Base-by-base conservation (phyloP, 345 rosid species). In the Aquilaria yunnanensis region DNA sequence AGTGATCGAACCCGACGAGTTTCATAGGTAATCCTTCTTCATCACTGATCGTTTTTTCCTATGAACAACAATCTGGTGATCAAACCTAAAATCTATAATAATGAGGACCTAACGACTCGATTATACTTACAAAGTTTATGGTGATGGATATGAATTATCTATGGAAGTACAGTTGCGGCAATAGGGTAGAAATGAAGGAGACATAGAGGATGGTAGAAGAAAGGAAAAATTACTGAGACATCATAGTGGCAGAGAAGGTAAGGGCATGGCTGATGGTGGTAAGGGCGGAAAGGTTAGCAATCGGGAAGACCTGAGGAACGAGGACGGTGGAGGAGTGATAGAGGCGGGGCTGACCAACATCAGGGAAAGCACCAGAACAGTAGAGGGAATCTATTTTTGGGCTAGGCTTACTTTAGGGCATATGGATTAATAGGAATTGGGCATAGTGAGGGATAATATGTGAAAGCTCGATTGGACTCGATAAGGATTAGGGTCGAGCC, bases 271-370 rank as follows among this genome's bases (percentile, higher is more conserved):
- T 91, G 1, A 32, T 80, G 2, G 60, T 88, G 86, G 83, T 88
- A n/a, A 89, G 82, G 60, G 89, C 88, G 1, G 73, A 75, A 54
- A 83, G 74, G 67, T 70, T 12, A 74, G 92, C 55, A 92, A 88
- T 47, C 80, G 89, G 89, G 92, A 89, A 62, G 92, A 88, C 76
- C 72, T 89, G 0, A 79, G 91, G 31, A 88, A 88, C 3, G 77
- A 81, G 16, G 72, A 56, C 6, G 51, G 6, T 5, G 61, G 63
- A n/a, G 68, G 69, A 12, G 74, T 85, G 6, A 76, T 65, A 13
- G 72, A 74, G 30, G 96, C 55, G 60, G 92, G 96, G 16, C 30
- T 88, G 81, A 88, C 91, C 37, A 83, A 84, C 57, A 89, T 71
- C 76, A 68, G 72, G 47, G 31, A 37, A 83, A 85, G 70, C 96